Evolutionary conservation across 306 rosid species (phyloP).

Genomic region (Alnus rubra): DNA sequence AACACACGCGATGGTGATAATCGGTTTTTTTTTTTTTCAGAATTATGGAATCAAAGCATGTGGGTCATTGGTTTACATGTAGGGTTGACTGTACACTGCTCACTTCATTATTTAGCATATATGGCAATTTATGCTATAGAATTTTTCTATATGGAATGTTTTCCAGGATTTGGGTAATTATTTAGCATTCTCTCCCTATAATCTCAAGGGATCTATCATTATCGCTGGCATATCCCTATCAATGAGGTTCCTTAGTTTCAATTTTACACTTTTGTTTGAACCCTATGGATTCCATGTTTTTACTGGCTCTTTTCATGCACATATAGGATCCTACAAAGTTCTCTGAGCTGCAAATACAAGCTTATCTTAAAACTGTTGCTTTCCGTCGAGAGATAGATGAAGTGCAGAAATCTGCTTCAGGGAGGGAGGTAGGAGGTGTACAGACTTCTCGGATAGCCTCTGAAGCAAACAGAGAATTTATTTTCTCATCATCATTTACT

Average conservation of each 20-base stretch:
- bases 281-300: constrained; percentile 26
- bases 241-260: constrained; percentile 14
- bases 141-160: background rate
- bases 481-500: constrained; percentile 86
- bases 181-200: background rate
- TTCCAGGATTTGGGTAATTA: background rate
- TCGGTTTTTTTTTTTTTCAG: background rate
- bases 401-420: constrained; percentile 88
- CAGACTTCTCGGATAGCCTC: constrained; percentile 93
- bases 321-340: constrained; percentile 82
- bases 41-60: background rate
- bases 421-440: constrained; percentile 80
- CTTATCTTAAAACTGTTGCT: constrained; percentile 96
- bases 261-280: constrained; percentile 11
- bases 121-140: background rate
- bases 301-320: constrained; percentile 30
- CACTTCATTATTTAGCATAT: background rate
- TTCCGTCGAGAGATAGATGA: constrained; percentile 90
- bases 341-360: constrained; percentile 92
- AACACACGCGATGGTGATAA: background rate
- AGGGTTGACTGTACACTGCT: background rate
- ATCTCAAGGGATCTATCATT: background rate
- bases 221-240: background rate
- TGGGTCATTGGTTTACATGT: background rate
- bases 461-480: constrained; percentile 87